These are phyloP conservation scores for Colletotrichum musicola DNA, from an alignment of 2,329 filamentous ascomycete genomes.

Conservation along the genomic window DNA sequence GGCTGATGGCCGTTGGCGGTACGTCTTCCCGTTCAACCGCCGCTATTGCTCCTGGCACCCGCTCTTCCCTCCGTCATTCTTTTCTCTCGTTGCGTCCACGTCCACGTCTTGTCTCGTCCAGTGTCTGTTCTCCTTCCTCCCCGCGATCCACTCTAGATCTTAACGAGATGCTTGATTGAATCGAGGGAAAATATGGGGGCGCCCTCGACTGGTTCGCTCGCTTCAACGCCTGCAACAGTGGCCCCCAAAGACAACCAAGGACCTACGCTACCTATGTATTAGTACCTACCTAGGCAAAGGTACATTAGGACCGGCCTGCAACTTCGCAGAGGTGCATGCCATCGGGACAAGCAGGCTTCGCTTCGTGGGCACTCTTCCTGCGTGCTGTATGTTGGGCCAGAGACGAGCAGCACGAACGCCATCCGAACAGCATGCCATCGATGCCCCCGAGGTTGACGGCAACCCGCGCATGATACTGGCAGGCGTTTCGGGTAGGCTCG, in stretches of 20 bases:
- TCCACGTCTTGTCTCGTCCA: slow-evolving; percentile 12
- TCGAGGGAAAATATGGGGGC: slow-evolving; percentile 35
- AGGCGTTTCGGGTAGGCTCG: slow-evolving; percentile 5
- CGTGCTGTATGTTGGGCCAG: background rate
- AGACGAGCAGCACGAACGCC: slow-evolving; percentile 1
- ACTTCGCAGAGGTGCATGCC: slow-evolving; percentile 10
- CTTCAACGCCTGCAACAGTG: slow-evolving; percentile 21
- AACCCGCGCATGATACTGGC: slow-evolving; percentile 6
- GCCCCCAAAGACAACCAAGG: slow-evolving; percentile 1
- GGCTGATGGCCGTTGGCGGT: background rate
- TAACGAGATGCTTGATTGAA: slow-evolving; percentile 39
- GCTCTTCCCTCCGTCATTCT: background rate
- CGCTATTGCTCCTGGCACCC: slow-evolving; percentile 5
- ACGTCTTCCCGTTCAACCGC: slow-evolving; percentile 30
- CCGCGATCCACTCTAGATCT: slow-evolving; percentile 38
- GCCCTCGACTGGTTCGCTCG: slow-evolving; percentile 10
- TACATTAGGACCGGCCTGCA: background rate
- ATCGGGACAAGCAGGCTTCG: slow-evolving; percentile 24
- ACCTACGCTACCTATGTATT: no score
- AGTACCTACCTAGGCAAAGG: no score
- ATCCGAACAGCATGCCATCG: background rate
- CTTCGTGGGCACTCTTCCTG: background rate
- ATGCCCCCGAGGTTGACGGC: background rate
- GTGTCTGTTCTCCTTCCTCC: slow-evolving; percentile 15
- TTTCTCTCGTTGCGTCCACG: background rate